Percentiles rank a stretch among this genome's conserved stretches.
Conservation (phyloP, 2,329 filamentous ascomycete species). For the Xylaria sp. region DNA sequence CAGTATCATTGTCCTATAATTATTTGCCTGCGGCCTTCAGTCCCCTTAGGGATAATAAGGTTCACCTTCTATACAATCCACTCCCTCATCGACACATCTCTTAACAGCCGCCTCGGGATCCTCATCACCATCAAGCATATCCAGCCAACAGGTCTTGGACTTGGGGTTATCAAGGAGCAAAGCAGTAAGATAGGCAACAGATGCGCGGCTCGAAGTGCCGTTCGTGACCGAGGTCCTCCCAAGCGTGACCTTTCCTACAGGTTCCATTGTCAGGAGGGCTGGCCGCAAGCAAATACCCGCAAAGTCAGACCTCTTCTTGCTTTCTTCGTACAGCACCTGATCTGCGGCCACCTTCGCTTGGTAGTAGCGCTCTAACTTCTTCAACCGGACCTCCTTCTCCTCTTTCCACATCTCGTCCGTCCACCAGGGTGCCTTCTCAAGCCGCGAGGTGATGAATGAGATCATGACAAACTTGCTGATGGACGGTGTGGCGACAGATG, state of each 20-base stretch:
- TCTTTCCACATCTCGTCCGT: slow-evolving; percentile 59
- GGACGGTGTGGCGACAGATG: slow-evolving; percentile 62
- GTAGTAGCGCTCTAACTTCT: slow-evolving; percentile 64
- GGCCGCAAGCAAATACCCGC: slow-evolving; percentile 65
- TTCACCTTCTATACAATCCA: slow-evolving; percentile 66
- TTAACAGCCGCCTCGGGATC: slow-evolving; percentile 59
- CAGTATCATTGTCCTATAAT: background rate
- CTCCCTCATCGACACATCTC: slow-evolving; percentile 59
- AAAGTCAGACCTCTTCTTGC: slow-evolving; percentile 55
- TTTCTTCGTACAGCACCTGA: slow-evolving; percentile 63
- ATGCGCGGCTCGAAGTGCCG: slow-evolving; percentile 62
- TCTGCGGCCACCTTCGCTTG: slow-evolving; percentile 70
- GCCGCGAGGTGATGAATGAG: slow-evolving; percentile 68
- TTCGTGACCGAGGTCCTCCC: slow-evolving; percentile 55
- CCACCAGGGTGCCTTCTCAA: slow-evolving; percentile 64
- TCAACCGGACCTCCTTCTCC: slow-evolving; percentile 53
- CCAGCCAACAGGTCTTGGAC: slow-evolving; percentile 63
- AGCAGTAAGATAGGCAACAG: slow-evolving; percentile 68
- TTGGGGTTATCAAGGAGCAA: slow-evolving; percentile 62
- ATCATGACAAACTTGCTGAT: slow-evolving; percentile 72
- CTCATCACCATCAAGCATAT: slow-evolving; percentile 65
- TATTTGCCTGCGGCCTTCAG: background rate
- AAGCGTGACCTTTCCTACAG: slow-evolving; percentile 59
- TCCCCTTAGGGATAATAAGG: slow-evolving; percentile 49
- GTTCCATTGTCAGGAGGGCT: slow-evolving; percentile 59